Evolutionary conservation across 2,329 filamentous ascomycete genomes (phyloP), one percentile per base, ranked within the genome.

Genomic region (Hypoxylon sp.): DNA sequence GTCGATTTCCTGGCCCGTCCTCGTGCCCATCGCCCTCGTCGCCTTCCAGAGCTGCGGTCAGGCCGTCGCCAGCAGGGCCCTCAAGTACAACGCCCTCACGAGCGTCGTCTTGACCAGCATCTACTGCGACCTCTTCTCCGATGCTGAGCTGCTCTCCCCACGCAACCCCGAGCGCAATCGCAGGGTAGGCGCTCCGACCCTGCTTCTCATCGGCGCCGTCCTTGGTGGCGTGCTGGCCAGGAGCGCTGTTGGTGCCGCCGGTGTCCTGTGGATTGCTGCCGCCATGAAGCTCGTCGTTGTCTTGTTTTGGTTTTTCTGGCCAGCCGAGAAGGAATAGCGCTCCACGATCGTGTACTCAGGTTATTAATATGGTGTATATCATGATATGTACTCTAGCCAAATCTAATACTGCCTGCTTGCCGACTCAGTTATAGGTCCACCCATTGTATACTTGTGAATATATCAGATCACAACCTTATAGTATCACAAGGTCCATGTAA

Each of bases 51-150:
- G 86, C 62, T 88, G 88, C 51, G 91, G 90, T 0, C 90, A 94
- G 71, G 89, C 90, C 1, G 87, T 92, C n/a, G 84, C 85, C 0
- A 91, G 88, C 66, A 78, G 90, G 3, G 86, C 88, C 0, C 74
- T 94, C 58, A 83, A 86, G 67, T 88, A 87, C 69, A 87, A 86
- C 55, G 85, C 87, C 2, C 76, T 94, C 17, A 92, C 90, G 0
- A 92, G 88, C 60, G 90, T 92, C 13, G 91, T 93, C 2, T 74
- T 95, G 57, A 94, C 91, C 1, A 92, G 88, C 70, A 87, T 91
- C 60, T 94, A 93, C 76, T 92, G 89, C 70, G 91, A 94, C 71
- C 70, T 94, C 17, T 91, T 91, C 65, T 89, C 87, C 1, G 89
- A 92, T 54, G 74, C 76, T 26, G 72, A 79, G 20, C 66, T 85